Evolutionary conservation across 2,329 filamentous ascomycete genomes (phyloP).

Genomic region (Clarireedia paspali): DNA sequence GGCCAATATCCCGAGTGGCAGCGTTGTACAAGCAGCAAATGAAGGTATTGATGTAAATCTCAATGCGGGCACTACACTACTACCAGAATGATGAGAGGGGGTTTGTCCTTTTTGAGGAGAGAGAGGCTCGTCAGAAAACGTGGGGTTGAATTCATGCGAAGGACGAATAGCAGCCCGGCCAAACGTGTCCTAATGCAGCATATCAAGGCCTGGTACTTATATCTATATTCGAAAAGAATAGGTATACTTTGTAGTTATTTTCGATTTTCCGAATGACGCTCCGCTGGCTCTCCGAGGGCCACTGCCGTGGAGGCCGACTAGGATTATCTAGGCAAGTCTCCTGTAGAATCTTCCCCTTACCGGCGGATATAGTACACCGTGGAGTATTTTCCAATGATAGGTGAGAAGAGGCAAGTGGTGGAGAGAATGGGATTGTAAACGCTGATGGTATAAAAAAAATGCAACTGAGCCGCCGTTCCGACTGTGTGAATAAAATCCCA

Average conservation of each 20-base stretch:
- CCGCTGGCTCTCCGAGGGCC: too few species aligned
- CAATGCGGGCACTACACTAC: background rate
- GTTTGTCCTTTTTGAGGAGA: too few species aligned
- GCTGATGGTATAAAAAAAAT: background rate
- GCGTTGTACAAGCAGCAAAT: background rate
- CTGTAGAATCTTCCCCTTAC: too few species aligned
- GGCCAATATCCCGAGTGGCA: background rate
- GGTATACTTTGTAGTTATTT: too few species aligned
- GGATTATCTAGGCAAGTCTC: too few species aligned
- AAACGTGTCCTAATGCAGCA: background rate
- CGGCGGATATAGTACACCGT: too few species aligned
- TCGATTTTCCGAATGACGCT: too few species aligned
- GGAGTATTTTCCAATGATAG: too few species aligned
- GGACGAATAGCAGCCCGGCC: background rate
- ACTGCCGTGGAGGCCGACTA: too few species aligned
- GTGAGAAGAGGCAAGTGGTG: background rate
- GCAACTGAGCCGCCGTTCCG: background rate
- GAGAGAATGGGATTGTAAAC: constrained; percentile 1
- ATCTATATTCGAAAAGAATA: too few species aligned
- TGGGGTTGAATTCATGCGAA: constrained; percentile 1
- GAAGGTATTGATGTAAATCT: background rate
- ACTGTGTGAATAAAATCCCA: background rate
- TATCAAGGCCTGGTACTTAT: background rate
- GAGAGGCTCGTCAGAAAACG: constrained; percentile 2
- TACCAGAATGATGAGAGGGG: background rate